These are phyloP conservation scores for Canna indica DNA, from an alignment of 176 grass and related monocot species.

Conservation along the genomic window DNA sequence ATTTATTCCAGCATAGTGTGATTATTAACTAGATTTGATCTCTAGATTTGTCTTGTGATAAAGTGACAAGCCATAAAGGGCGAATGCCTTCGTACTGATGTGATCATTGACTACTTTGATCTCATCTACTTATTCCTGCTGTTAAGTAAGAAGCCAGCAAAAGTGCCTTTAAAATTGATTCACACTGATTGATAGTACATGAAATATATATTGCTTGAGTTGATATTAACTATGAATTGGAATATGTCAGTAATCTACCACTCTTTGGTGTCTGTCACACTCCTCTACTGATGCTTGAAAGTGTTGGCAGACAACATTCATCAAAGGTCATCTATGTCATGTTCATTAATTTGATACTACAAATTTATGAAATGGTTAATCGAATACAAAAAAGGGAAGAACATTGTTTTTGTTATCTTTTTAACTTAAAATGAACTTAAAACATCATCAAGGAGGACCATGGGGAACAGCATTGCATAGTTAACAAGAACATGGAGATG, in stretches of 20 bases:
- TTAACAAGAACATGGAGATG: slow-evolving; percentile 8
- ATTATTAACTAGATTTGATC: not conserved
- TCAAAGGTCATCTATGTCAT: not conserved
- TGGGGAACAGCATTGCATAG: not conserved
- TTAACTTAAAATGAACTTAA: too few species aligned
- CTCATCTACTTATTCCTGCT: not conserved
- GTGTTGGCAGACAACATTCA: not conserved
- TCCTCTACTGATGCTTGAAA: not conserved
- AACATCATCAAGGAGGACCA: not conserved
- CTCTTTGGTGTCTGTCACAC: not conserved
- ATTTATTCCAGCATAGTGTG: not conserved
- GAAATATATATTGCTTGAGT: not conserved
- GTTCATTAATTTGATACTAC: not conserved
- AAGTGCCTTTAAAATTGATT: not conserved
- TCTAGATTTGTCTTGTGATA: not conserved
- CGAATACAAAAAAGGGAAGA: too few species aligned
- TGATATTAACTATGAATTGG: not conserved
- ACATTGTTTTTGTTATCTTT: too few species aligned
- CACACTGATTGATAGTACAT: not conserved
- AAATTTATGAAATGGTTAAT: not conserved
- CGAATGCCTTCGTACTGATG: not conserved
- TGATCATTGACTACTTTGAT: not conserved
- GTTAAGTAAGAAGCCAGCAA: not conserved
- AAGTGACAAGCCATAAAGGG: not conserved
- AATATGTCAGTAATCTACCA: not conserved